Conservation (phyloP, 1,284 basidiomycete genomes). For the Pseudozyma sp. region DNA sequence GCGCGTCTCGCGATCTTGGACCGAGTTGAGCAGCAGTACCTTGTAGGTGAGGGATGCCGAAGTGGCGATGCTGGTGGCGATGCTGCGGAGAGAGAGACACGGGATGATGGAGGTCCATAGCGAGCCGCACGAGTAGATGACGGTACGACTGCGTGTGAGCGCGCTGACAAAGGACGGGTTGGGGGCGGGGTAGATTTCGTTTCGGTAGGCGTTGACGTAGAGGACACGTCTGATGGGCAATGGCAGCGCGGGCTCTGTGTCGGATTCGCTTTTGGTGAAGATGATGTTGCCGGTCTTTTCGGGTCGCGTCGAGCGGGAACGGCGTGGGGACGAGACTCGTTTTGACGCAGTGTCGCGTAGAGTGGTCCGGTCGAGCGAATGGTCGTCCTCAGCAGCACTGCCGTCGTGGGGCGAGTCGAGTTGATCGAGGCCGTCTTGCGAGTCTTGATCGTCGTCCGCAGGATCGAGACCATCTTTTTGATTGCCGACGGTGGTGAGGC, state of each 20-base stretch:
- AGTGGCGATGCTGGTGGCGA: slow-evolving; percentile 82
- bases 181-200: slow-evolving; percentile 86
- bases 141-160: slow-evolving; percentile 76
- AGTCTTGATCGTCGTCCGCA: slow-evolving; percentile 50
- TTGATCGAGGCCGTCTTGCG: slow-evolving; percentile 37
- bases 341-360: neutral
- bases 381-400: slow-evolving; percentile 26
- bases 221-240: slow-evolving; percentile 74
- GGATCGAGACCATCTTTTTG: slow-evolving; percentile 57
- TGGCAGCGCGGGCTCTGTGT: slow-evolving; percentile 67
- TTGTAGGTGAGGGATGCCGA: slow-evolving; percentile 81
- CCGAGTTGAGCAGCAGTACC: slow-evolving; percentile 85
- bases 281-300: slow-evolving; percentile 74
- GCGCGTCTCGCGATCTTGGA: slow-evolving; percentile 89
- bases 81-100: slow-evolving; percentile 85
- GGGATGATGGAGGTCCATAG: slow-evolving; percentile 91
- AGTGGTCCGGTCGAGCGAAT: neutral
- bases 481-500: slow-evolving; percentile 51
- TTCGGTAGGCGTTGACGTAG: slow-evolving; percentile 81
- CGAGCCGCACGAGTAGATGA: slow-evolving; percentile 90
- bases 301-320: neutral
- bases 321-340: neutral
- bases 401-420: slow-evolving; percentile 23
- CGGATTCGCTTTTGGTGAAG: slow-evolving; percentile 74
- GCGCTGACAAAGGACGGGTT: slow-evolving; percentile 82